phyloP scores from a whole-genome alignment of 2,329 filamentous ascomycete species.

The Thielaviopsis punctulata region DNA sequence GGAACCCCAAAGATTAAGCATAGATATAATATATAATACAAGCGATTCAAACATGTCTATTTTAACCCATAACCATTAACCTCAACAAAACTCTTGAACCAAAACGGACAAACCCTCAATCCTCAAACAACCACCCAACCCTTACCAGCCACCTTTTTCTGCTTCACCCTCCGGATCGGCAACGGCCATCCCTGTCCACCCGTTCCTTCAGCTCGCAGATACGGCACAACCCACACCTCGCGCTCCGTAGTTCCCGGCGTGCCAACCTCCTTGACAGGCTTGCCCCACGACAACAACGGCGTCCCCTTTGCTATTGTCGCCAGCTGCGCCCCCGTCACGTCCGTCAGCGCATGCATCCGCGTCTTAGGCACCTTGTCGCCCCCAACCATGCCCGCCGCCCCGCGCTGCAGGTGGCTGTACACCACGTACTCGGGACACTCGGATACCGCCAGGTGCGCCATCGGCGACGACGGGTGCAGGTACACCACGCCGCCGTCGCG shows the following conservation, averaged over 20 bases:
- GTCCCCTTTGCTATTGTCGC: slow-evolving; percentile 69
- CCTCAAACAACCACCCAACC: slow-evolving; percentile 55
- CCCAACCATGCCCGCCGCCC: slow-evolving; percentile 24
- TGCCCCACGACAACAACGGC: slow-evolving; percentile 66
- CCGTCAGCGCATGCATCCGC: slow-evolving; percentile 74
- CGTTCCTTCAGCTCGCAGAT: slow-evolving; percentile 49
- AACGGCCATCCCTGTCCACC: slow-evolving; percentile 67
- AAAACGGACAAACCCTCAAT: slow-evolving; percentile 4
- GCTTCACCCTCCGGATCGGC: slow-evolving; percentile 67
- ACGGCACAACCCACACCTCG: slow-evolving; percentile 72
- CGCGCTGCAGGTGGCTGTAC: slow-evolving; percentile 69
- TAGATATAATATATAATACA: no score
- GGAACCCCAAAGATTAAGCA: neutral
- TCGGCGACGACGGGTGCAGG: slow-evolving; percentile 69
- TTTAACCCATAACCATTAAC: no score
- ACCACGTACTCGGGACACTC: slow-evolving; percentile 78
- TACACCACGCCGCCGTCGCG: slow-evolving; percentile 48
- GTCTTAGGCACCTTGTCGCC: slow-evolving; percentile 49
- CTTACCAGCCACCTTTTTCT: slow-evolving; percentile 53
- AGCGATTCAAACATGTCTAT: no score
- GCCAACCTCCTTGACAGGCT: slow-evolving; percentile 72
- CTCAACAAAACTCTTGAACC: no score
- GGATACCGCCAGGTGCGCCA: slow-evolving; percentile 49
- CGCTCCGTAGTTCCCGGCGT: slow-evolving; percentile 28
- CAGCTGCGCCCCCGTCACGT: slow-evolving; percentile 59